These are phyloP conservation scores for Metrosideros polymorpha DNA, from an alignment of 441 rosid species.

Conservation along the genomic window DNA sequence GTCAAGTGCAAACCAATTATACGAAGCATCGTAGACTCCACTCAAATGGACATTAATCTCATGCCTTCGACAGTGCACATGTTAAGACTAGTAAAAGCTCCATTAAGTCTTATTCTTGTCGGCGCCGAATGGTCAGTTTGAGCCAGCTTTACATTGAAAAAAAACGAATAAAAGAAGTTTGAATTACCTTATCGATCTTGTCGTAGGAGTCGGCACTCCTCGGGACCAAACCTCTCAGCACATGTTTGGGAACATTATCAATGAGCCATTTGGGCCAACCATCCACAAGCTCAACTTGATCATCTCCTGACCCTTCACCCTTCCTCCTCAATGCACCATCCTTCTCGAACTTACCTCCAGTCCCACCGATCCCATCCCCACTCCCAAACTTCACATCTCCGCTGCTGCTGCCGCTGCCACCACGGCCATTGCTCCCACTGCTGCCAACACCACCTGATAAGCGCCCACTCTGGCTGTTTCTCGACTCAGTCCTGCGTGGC, in stretches of 20 bases:
- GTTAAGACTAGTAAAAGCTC: neutral
- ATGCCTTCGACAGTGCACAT: neutral
- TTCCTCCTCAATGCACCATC: neutral
- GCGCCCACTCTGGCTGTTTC: neutral
- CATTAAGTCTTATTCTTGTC: neutral
- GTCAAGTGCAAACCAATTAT: neutral
- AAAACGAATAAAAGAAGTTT: neutral
- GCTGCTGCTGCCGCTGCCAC: neutral
- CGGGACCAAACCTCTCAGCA: slow-evolving; percentile 42
- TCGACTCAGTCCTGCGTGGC: neutral
- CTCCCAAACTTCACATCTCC: neutral
- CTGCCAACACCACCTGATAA: neutral
- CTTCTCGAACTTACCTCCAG: neutral
- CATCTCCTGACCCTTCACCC: slow-evolving; percentile 12
- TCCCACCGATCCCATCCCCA: neutral
- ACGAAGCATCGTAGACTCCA: neutral
- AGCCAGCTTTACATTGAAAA: neutral
- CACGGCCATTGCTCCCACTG: neutral
- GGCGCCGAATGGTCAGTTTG: neutral
- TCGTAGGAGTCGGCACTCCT: slow-evolving; percentile 51
- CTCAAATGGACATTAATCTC: neutral
- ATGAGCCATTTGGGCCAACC: slow-evolving; percentile 67
- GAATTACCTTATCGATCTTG: slow-evolving; percentile 45
- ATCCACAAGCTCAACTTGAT: slow-evolving; percentile 3
- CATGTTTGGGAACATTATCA: slow-evolving; percentile 42